Evolutionary conservation across 208 protist genomes (phyloP), one percentile per base, ranked within the genome.

Genomic region (Leishmania aethiopica): DNA sequence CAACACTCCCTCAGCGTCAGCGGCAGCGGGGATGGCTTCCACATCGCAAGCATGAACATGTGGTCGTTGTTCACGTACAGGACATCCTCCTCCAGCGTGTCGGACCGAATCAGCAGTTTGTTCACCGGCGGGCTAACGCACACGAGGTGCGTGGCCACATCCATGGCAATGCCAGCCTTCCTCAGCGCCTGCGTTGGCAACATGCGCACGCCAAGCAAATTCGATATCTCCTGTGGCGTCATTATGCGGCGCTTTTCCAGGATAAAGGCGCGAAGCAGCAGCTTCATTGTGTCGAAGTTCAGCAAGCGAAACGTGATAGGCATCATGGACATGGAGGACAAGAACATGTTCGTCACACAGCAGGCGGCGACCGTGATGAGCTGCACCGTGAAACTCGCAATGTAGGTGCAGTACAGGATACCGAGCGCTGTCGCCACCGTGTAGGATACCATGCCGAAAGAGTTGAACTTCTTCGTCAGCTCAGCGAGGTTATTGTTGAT

Each of bases 391-490:
- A 97, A 92, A 70, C 84, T 95, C 11, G 93, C 80, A 28, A 95
- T 86, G 72, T 89, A 84, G 49, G 82, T 90, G 62, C 91, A 94
- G 85, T 91, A 97, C 42, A 86, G 88, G 72, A 97, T 97, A 53
- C 93, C 93, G 7, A 94, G 75, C 8, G 93, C 92, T 13, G 91
- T 94, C 25, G 91, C 88, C 5, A 94, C 79, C 0, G 93, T 97
- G 86, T 94, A 95, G 78, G 87, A 94, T 19, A 97, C 92, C 75
- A 97, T 94, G 53, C 92, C 90, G 80, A 94, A 95, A 8, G 93
- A 97, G 78, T 97, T 97, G 82, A 97, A 94, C 87, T 97, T 97
- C 77, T 95, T 97, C 45, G 93, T 97, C 25, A 97, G 86, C 81
- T 97, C 92, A 10, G 93, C 91, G 2, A 97, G 80, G 82, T 97